Percentiles rank a stretch among this genome's conserved stretches.
Conservation (phyloP, 202 grass and related monocot species). For the Panicum virgatum region DNA sequence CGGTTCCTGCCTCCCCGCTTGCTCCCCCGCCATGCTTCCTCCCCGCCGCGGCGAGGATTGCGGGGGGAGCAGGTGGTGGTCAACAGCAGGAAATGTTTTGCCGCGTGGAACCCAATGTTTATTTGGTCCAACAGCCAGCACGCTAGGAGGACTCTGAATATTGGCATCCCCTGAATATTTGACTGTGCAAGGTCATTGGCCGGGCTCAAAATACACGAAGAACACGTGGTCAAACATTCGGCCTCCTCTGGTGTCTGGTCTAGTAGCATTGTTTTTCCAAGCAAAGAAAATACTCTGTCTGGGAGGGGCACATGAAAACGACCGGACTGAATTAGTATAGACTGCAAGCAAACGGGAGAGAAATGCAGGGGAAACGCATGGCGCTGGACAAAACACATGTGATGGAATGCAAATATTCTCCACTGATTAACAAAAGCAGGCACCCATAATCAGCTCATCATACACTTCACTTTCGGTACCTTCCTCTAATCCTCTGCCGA, state of each 20-base stretch:
- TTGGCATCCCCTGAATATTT: conserved; percentile 36
- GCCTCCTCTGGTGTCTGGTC: background rate
- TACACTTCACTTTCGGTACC: background rate
- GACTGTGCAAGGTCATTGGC: conserved; percentile 10
- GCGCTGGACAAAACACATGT: conserved; percentile 9
- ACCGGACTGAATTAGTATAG: background rate
- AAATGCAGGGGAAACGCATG: background rate
- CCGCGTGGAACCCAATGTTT: conserved; percentile 45
- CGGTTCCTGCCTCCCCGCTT: background rate
- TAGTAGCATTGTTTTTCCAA: conserved; percentile 2
- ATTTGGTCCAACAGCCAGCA: conserved; percentile 35
- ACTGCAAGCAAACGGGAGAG: too few species aligned
- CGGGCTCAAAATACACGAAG: background rate
- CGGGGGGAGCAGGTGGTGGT: conserved; percentile 24
- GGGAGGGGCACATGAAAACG: background rate
- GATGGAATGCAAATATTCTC: conserved; percentile 14
- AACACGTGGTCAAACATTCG: background rate
- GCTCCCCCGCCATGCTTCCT: background rate
- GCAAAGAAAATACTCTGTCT: background rate
- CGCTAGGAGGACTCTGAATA: background rate
- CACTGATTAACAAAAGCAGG: background rate
- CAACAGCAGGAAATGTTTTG: conserved; percentile 44
- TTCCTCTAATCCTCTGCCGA: background rate
- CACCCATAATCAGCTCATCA: background rate
- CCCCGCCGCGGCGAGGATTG: background rate